Evolutionary conservation across 148 eudicot species (phyloP).

Genomic region (Camellia lanceoleosa): DNA sequence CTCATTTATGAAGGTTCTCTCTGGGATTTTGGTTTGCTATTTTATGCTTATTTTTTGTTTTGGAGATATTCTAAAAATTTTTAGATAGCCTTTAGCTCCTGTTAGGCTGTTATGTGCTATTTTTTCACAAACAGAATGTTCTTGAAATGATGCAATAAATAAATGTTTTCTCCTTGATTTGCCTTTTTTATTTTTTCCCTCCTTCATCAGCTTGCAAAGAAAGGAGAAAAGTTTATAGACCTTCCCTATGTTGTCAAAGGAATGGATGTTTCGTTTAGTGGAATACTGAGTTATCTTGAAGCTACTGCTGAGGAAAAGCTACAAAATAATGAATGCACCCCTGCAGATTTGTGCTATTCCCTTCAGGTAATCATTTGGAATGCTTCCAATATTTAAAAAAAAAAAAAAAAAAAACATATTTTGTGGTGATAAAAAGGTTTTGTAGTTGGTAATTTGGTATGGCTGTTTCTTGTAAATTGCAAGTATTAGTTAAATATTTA

Average conservation of each 20-base stretch:
- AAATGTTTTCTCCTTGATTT: neutral
- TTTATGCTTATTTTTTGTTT: neutral
- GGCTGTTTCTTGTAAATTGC: neutral
- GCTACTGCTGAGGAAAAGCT: slow-evolving; percentile 84
- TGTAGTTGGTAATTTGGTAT: neutral
- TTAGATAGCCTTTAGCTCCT: neutral
- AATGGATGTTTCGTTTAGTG: slow-evolving; percentile 98
- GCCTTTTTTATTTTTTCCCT: slow-evolving; percentile 3
- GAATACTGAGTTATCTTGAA: slow-evolving; percentile 86
- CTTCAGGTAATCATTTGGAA: slow-evolving; percentile 59
- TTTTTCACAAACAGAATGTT: neutral
- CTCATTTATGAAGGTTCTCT: neutral
- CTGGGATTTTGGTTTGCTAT: neutral
- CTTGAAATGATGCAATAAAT: neutral
- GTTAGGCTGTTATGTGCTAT: neutral
- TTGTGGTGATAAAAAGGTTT: neutral
- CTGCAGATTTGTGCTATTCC: slow-evolving; percentile 94
- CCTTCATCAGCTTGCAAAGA: slow-evolving; percentile 78
- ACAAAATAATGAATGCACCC: slow-evolving; percentile 81
- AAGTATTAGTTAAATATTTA: neutral
- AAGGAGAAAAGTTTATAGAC: slow-evolving; percentile 84
- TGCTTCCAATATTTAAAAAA: neutral
- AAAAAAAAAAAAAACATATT: too few species aligned
- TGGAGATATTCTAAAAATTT: neutral
- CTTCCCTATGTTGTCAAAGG: slow-evolving; percentile 97